Evolutionary conservation across 352 stramenopile species (phyloP).

Genomic region (Pythium apleroticum): DNA sequence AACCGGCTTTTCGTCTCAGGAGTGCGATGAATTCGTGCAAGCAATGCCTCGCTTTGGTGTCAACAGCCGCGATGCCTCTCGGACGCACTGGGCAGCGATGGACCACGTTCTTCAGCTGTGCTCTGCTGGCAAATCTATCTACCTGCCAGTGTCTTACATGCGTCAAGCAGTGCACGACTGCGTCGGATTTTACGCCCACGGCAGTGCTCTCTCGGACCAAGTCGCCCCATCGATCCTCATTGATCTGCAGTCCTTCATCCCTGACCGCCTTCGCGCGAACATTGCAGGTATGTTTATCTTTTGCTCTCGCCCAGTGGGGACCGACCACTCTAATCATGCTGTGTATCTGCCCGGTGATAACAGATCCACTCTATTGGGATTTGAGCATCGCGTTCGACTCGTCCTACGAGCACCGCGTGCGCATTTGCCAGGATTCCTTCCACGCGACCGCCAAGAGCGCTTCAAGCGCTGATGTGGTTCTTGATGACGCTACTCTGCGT

Average conservation of each 20-base stretch:
- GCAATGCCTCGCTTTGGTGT: conserved; percentile 21
- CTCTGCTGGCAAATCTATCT: conserved; percentile 3
- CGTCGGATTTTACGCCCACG: conserved; percentile 13
- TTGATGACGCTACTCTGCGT: conserved; percentile 17
- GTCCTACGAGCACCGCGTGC: conserved; percentile 21
- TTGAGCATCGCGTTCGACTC: conserved; percentile 21
- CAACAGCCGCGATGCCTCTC: neutral
- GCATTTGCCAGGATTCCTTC: conserved; percentile 20
- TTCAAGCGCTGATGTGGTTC: conserved; percentile 2
- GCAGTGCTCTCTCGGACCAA: too few species aligned
- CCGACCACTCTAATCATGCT: neutral
- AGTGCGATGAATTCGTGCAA: conserved; percentile 23
- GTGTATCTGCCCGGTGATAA: neutral
- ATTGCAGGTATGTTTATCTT: conserved; percentile 21
- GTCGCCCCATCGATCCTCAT: conserved; percentile 13
- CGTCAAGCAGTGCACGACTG: conserved; percentile 27
- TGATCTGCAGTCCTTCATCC: conserved; percentile 28
- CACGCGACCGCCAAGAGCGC: conserved; percentile 6
- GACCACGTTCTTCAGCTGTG: conserved; percentile 30
- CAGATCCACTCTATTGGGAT: conserved; percentile 31
- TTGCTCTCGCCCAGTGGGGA: neutral
- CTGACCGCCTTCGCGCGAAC: conserved; percentile 25
- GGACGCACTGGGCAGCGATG: conserved; percentile 23
- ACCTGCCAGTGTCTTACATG: conserved; percentile 26
- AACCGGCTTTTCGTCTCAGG: conserved; percentile 25